phyloP scores from a whole-genome alignment of 345 rosid species.

The Eucalyptus virginea region DNA sequence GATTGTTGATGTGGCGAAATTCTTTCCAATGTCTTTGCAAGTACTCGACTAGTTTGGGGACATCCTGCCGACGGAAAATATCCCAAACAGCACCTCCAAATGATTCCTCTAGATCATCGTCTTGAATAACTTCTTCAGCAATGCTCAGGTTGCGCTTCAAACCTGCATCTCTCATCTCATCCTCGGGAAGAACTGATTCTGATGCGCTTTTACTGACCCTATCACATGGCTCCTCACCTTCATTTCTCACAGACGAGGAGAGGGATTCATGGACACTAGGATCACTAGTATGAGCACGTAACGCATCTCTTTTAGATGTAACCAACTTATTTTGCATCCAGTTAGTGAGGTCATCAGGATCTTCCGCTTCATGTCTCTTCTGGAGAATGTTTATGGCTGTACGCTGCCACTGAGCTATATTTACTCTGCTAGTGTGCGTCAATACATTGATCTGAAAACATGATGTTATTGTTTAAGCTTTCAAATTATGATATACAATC shows the following conservation, averaged over 20 bases:
- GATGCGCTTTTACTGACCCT: background rate
- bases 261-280: background rate
- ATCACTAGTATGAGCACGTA: background rate
- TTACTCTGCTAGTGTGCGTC: constrained; percentile 30
- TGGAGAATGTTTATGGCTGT: constrained; percentile 12
- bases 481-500: background rate
- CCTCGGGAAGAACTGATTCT: background rate
- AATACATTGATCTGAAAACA: constrained; percentile 35
- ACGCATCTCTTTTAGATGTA: background rate
- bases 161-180: background rate
- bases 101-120: background rate
- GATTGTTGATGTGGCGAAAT: background rate
- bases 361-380: constrained; percentile 18
- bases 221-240: background rate
- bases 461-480: background rate
- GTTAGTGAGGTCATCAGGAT: background rate
- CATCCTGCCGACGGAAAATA: constrained; percentile 49
- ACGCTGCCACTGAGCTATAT: constrained; percentile 14
- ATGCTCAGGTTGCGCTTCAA: background rate
- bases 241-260: background rate
- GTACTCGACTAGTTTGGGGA: constrained; percentile 32
- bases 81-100: constrained; percentile 56
- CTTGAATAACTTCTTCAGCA: background rate
- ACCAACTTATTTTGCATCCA: background rate
- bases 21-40: constrained; percentile 9